Base-by-base conservation (phyloP, 2,329 filamentous ascomycete genomes). In the Monosporascus sp. region DNA sequence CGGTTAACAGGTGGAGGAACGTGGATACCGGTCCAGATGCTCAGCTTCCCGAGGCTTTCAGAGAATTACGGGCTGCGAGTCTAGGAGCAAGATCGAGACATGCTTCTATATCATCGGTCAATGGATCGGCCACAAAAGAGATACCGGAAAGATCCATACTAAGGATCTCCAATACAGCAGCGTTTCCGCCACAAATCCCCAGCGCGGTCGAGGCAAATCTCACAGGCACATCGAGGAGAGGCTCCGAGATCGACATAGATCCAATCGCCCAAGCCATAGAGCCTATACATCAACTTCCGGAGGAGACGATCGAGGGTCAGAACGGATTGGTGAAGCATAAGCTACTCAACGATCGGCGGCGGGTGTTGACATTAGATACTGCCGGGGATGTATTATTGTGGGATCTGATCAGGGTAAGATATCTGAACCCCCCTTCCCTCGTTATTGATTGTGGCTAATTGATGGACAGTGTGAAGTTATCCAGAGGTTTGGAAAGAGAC, bases 271-370 rank as follows among this genome's bases (percentile, higher is more conserved):
- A 72, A 17, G 62, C 76, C 3, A 76, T 79, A 14, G 75, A 87
- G 51, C 88, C 90, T 1, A 80, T 91, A 49, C 81, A 88, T 62
- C 76, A 84, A 50, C 69, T 86, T 51, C 87, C 88, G 1, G 83
- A 86, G 59, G 90, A 93, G 68, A 91, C 88, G 0, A 94, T 99
- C 48, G 91, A 97, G 71, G 94, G 94, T 1, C 92, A 97, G 65
- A 93, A 96, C 72, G 94, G 94, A 9, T 75, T 99, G 51, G 91
- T 97, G 56, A 99, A 97, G 71, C 90, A 97, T 69, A 86, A 88
- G 63, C 80, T 97, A 61, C 78, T 99, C 56, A 97, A 96, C 69
- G 93, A 99, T 68, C 83, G 93, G 60, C 87, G 90, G 66, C 83
- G 91, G 55, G 92, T 95, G 4, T 76, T 99, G 59, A 99, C 94